Conservation (phyloP, 495 filamentous ascomycete species). For the Niebla homalea region DNA sequence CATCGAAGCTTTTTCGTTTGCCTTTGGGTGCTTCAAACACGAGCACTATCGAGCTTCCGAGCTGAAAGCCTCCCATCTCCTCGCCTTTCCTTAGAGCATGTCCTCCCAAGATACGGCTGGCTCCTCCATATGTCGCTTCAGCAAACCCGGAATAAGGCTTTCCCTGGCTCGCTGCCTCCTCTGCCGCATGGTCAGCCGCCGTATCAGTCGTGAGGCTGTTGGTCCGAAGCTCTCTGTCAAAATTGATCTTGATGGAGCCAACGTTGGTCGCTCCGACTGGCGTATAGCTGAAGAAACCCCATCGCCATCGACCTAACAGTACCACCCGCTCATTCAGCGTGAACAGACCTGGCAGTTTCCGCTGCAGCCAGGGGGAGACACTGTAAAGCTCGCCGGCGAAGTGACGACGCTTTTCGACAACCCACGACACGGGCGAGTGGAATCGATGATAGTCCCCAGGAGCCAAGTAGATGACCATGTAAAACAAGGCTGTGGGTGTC, state of each 20-base stretch:
- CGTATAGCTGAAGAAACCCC: constrained; percentile 92
- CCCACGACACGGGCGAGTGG: constrained; percentile 89
- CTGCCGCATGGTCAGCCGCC: constrained; percentile 67
- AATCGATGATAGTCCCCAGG: constrained; percentile 98
- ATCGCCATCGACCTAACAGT: constrained; percentile 84
- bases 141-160: constrained; percentile 76
- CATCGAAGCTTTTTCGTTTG: constrained; percentile 47
- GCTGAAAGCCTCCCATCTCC: constrained; percentile 96
- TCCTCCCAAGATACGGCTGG: constrained; percentile 64
- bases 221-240: constrained; percentile 85
- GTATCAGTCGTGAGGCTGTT: constrained; percentile 87
- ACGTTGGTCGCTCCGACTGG: constrained; percentile 99
- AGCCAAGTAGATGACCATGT: constrained; percentile 92
- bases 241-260: constrained; percentile 92
- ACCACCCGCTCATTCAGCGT: constrained; percentile 95
- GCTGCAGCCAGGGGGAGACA: constrained; percentile 87
- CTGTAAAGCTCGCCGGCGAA: constrained; percentile 94
- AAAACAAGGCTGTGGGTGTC: constrained; percentile 62
- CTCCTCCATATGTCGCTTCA: constrained; percentile 76
- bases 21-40: constrained; percentile 89
- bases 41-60: constrained; percentile 89
- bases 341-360: constrained; percentile 83
- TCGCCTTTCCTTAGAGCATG: constrained; percentile 75
- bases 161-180: constrained; percentile 57
- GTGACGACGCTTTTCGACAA: constrained; percentile 79